phyloP scores from a whole-genome alignment of 192 early-diverging fungal species.

The Rhizoclosmatium sp. region DNA sequence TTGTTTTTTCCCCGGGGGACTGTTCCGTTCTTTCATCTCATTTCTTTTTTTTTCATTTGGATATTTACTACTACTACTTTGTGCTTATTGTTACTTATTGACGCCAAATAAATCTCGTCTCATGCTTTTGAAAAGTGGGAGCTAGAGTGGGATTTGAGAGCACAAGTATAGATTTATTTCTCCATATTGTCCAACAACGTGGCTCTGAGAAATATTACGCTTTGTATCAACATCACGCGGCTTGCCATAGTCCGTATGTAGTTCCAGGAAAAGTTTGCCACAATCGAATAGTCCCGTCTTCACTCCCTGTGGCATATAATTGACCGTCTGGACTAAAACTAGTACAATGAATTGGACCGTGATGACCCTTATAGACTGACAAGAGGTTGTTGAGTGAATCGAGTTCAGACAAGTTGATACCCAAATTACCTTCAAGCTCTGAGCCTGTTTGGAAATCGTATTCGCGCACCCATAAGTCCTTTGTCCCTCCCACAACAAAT shows the following conservation, averaged over 20 bases:
- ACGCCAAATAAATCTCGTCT: no score
- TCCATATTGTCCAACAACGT: no score
- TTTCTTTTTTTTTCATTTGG: no score
- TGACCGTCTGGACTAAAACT: constrained; percentile 93
- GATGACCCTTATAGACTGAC: constrained; percentile 85
- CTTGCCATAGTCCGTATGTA: constrained; percentile 76
- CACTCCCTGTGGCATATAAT: constrained; percentile 85
- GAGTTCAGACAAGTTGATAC: not conserved
- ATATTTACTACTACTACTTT: no score
- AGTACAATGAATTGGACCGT: constrained; percentile 88
- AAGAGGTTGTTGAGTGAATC: constrained; percentile 49
- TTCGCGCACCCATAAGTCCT: constrained; percentile 85
- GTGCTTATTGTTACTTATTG: no score
- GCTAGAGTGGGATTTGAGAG: no score
- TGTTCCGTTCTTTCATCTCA: no score
- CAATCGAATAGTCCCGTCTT: constrained; percentile 87
- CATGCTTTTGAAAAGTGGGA: no score
- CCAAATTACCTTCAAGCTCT: constrained; percentile 60
- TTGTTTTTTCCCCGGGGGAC: no score
- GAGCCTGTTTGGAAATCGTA: constrained; percentile 81
- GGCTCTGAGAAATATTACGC: no score
- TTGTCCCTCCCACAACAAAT: constrained; percentile 82
- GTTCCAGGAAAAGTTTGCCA: not conserved
- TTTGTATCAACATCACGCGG: constrained; percentile 16
- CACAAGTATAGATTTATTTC: no score